These are phyloP conservation scores for Rhodamnia argentea DNA, from an alignment of 345 rosid species.

Conservation along the genomic window DNA sequence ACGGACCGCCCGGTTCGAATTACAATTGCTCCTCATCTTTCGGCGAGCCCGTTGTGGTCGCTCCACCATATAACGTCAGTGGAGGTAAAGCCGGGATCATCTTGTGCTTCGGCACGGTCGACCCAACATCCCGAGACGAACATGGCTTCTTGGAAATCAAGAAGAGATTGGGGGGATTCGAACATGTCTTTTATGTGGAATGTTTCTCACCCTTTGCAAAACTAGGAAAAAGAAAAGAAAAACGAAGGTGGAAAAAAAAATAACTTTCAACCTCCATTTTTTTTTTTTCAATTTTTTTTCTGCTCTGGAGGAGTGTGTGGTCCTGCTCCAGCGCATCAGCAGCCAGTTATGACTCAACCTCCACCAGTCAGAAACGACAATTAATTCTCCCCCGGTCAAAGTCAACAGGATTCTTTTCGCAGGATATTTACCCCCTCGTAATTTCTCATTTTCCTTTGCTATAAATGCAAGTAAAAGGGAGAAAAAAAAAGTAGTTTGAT, in stretches of 20 bases:
- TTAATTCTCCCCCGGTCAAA: background rate
- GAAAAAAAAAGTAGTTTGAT: background rate
- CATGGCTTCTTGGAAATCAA: background rate
- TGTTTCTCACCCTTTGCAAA: background rate
- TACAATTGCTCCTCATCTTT: background rate
- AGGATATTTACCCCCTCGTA: background rate
- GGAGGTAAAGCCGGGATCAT: background rate
- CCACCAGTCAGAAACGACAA: background rate
- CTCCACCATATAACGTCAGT: background rate
- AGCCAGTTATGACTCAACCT: background rate
- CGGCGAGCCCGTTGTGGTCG: fast-evolving
- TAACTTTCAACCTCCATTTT: too few relatives aligned
- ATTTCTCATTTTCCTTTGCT: background rate
- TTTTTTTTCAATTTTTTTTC: too few relatives aligned
- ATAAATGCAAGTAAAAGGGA: background rate
- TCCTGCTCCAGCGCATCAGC: background rate
- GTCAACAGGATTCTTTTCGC: background rate
- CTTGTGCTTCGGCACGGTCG: background rate
- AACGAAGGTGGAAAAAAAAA: too few relatives aligned
- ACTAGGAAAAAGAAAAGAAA: too few relatives aligned
- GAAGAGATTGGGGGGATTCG: background rate
- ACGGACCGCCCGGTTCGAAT: fast-evolving
- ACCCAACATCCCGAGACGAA: background rate
- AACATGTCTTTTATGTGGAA: background rate
- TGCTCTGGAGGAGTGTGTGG: background rate